A percentile compares a stretch with the other conserved stretches of the same genome.
phyloP scores from a whole-genome alignment of 1,139 yeast genomes.

The Blastobotrys buckinghamii region DNA sequence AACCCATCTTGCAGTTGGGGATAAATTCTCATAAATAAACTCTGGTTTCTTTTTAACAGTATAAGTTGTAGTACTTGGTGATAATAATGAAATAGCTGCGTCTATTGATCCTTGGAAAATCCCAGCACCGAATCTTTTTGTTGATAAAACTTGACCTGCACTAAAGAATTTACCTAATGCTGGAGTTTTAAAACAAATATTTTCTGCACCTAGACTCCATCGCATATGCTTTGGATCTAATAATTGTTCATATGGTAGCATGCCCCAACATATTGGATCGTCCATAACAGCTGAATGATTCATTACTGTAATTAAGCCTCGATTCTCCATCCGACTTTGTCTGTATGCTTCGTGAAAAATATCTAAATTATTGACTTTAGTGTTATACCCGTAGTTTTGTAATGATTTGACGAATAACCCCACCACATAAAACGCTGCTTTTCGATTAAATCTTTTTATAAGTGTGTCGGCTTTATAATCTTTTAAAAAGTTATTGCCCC shows the following conservation, averaged over 20 bases:
- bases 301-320: constrained; percentile 84
- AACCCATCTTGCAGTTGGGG: constrained; percentile 64
- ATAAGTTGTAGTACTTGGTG: constrained; percentile 25
- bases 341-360: constrained; percentile 57
- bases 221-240: constrained; percentile 62
- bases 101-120: constrained; percentile 90
- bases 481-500: constrained; percentile 71
- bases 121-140: constrained; percentile 84
- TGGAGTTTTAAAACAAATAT: constrained; percentile 64
- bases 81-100: constrained; percentile 78
- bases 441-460: constrained; percentile 64
- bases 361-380: constrained; percentile 55
- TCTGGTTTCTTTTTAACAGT: not conserved
- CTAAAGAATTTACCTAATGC: constrained; percentile 51
- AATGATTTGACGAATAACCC: constrained; percentile 62
- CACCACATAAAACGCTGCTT: constrained; percentile 62
- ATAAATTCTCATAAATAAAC: not conserved
- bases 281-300: constrained; percentile 94
- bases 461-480: constrained; percentile 53
- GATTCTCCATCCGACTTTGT: constrained; percentile 56
- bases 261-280: constrained; percentile 88
- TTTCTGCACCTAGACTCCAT: constrained; percentile 94
- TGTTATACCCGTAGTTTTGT: constrained; percentile 55
- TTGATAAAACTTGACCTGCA: constrained; percentile 79
- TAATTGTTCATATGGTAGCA: constrained; percentile 61